Conservation (phyloP, 192 early-diverging fungal species). For the Kappamyces sp. region DNA sequence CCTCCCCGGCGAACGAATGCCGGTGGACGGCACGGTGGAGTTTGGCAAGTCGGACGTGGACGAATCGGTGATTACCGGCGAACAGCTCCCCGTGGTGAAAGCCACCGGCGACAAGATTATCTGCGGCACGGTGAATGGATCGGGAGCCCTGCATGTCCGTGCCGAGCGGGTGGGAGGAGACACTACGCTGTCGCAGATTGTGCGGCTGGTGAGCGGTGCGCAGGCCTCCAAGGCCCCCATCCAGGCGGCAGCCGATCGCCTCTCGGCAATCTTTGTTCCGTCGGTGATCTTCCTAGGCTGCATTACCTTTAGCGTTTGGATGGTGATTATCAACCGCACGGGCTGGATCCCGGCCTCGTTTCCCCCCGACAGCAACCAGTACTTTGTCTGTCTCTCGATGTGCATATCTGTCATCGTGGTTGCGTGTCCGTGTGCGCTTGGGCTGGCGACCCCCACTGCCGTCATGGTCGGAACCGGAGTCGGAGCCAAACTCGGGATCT, state of each 20-base stretch:
- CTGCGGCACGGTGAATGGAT: slow-evolving; percentile 92
- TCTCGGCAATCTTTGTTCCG: slow-evolving; percentile 92
- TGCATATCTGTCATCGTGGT: slow-evolving; percentile 95
- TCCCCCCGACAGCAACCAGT: slow-evolving; percentile 19
- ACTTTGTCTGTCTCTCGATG: slow-evolving; percentile 77
- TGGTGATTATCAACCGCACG: slow-evolving; percentile 39
- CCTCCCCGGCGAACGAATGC: slow-evolving; percentile 88
- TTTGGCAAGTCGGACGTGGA: slow-evolving; percentile 74
- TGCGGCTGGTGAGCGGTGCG: slow-evolving; percentile 86
- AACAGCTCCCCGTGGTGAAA: slow-evolving; percentile 77
- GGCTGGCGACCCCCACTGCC: slow-evolving; percentile 92
- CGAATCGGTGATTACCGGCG: slow-evolving; percentile 96
- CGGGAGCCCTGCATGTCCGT: slow-evolving; percentile 78
- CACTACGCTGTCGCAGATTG: slow-evolving; percentile 86
- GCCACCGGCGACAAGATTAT: slow-evolving; percentile 59
- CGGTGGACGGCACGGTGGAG: slow-evolving; percentile 78
- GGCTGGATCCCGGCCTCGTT: slow-evolving; percentile 24
- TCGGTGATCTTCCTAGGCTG: slow-evolving; percentile 66
- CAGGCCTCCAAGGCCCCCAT: slow-evolving; percentile 94
- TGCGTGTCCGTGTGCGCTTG: slow-evolving; percentile 94
- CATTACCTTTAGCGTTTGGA: slow-evolving; percentile 75
- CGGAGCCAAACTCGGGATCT: slow-evolving; percentile 86
- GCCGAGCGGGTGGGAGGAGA: slow-evolving; percentile 85
- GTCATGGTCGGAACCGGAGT: slow-evolving; percentile 99
- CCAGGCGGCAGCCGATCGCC: slow-evolving; percentile 82